A percentile compares a stretch with the other conserved stretches of the same genome.
Evolutionary conservation across 192 early-diverging fungal species (phyloP).

Genomic region (Coemansia javaensis): DNA sequence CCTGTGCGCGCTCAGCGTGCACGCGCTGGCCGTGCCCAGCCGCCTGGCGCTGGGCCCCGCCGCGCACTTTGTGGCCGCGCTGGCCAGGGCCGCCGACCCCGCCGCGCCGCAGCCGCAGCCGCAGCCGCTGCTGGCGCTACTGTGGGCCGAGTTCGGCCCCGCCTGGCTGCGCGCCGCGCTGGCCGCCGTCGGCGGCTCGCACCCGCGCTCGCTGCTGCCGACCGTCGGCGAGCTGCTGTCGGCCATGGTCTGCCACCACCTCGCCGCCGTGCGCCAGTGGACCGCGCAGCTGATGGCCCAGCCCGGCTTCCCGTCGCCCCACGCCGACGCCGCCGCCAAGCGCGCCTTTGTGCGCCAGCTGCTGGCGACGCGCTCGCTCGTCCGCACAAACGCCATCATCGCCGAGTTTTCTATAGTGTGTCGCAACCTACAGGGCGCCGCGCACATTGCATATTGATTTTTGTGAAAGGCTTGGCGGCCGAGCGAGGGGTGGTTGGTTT

Average conservation of each 20-base stretch:
- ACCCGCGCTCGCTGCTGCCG: constrained; percentile 45
- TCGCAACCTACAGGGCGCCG: constrained; percentile 35
- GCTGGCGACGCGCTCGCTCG: constrained; percentile 29
- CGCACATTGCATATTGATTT: constrained; percentile 8
- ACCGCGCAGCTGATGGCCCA: constrained; percentile 24
- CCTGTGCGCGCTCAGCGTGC: constrained; percentile 32
- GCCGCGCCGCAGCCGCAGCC: not conserved
- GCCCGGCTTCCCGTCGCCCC: constrained; percentile 29
- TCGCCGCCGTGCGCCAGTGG: constrained; percentile 2
- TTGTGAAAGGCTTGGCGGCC: no score
- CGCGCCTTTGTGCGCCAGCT: constrained; percentile 28
- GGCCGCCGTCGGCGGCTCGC: constrained; percentile 37
- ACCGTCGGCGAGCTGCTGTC: constrained; percentile 42
- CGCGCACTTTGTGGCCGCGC: constrained; percentile 29
- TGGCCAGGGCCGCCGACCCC: constrained; percentile 3
- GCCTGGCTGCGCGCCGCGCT: constrained; percentile 37
- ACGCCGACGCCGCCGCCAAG: constrained; percentile 20
- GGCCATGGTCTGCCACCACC: constrained; percentile 39
- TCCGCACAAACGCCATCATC: constrained; percentile 20
- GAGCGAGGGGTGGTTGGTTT: no score
- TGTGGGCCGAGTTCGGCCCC: constrained; percentile 29
- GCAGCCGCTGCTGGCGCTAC: constrained; percentile 6
- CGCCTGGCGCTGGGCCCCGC: constrained; percentile 40
- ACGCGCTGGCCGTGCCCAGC: constrained; percentile 39
- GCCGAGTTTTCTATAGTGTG: constrained; percentile 36